Evolutionary conservation across 352 stramenopile species (phyloP).

Genomic region (Phytophthora tentaculata): DNA sequence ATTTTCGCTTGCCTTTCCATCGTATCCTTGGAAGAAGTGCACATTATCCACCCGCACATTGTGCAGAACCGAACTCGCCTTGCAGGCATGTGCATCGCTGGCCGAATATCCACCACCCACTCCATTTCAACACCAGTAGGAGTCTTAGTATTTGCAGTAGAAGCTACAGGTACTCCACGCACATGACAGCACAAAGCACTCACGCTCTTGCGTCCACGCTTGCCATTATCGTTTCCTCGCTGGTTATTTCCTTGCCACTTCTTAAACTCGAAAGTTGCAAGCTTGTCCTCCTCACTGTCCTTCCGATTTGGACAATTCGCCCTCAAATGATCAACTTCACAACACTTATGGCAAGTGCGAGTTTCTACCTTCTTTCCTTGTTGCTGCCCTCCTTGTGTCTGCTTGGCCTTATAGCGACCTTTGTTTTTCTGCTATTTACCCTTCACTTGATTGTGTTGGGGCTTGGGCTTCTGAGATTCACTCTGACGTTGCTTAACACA

Average conservation of each 20-base stretch:
- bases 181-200: constrained; percentile 1
- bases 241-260: neutral
- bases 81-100: neutral
- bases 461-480: constrained; percentile 1
- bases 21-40: neutral
- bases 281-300: neutral
- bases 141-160: neutral
- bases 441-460: neutral
- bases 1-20: neutral
- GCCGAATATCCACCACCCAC: neutral
- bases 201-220: neutral
- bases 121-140: constrained; percentile 1
- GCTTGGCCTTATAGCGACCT: constrained; percentile 1
- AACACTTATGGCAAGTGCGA: neutral
- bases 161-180: neutral
- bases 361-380: constrained; percentile 1
- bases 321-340: neutral
- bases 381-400: neutral
- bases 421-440: constrained; percentile 1
- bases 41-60: constrained; percentile 1
- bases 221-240: neutral
- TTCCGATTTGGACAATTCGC: neutral
- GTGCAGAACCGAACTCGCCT: neutral
- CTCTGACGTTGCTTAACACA: neutral
- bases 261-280: neutral